A percentile compares a stretch with the other conserved stretches of the same genome.
phyloP scores from a whole-genome alignment of 148 eudicot species.

The Drosera capensis region DNA sequence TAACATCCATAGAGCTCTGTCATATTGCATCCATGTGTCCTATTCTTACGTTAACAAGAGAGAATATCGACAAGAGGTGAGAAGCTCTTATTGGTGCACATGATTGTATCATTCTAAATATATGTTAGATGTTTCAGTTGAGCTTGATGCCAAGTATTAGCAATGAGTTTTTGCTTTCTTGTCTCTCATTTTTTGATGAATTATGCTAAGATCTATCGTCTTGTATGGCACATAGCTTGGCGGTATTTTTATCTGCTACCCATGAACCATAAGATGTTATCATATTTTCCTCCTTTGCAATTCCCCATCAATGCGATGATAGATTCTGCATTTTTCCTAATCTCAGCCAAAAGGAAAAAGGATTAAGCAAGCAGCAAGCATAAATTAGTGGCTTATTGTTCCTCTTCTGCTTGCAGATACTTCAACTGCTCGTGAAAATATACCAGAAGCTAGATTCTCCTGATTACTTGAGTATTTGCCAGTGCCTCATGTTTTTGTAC shows the following conservation, averaged over 20 bases:
- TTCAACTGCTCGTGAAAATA: slow-evolving; percentile 67
- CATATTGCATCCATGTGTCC: slow-evolving; percentile 72
- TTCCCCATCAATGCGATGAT: too few species aligned
- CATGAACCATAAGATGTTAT: too few species aligned
- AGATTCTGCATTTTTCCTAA: background rate
- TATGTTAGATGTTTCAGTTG: background rate
- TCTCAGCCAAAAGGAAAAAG: background rate
- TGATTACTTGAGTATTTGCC: slow-evolving; percentile 85
- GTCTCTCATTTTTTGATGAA: too few species aligned
- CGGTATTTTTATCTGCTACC: too few species aligned
- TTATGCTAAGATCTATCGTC: too few species aligned
- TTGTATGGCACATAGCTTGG: too few species aligned
- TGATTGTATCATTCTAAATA: background rate
- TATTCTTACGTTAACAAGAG: slow-evolving; percentile 64
- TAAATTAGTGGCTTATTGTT: background rate
- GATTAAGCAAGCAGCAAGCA: too few species aligned
- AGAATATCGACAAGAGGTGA: slow-evolving; percentile 88
- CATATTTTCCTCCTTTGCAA: too few species aligned
- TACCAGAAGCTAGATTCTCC: slow-evolving; percentile 76
- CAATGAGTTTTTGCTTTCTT: too few species aligned
- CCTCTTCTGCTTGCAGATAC: slow-evolving; percentile 36
- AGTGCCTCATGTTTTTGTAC: slow-evolving; percentile 88
- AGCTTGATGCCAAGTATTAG: background rate
- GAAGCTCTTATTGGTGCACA: background rate
- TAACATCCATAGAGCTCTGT: slow-evolving; percentile 53